Percentiles rank a stretch among this genome's conserved stretches.
phyloP scores from a whole-genome alignment of 2,329 filamentous ascomycete species.

The Trichophaea hybrida region DNA sequence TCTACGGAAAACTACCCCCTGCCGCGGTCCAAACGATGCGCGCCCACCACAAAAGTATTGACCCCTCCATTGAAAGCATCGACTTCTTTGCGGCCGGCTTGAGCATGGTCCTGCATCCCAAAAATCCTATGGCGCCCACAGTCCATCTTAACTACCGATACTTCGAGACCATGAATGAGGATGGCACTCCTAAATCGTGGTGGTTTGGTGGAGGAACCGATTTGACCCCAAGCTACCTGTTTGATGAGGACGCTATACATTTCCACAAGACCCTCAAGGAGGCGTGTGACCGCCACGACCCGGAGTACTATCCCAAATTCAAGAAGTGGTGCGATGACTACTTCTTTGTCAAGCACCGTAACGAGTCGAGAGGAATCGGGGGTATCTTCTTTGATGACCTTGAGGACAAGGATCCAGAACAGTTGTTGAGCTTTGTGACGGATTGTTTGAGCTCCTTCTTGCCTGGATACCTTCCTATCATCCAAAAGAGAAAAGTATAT shows the following conservation, averaged over 20 bases:
- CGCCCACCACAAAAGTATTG: slow-evolving; percentile 83
- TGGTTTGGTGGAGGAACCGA: slow-evolving; percentile 97
- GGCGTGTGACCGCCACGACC: slow-evolving; percentile 85
- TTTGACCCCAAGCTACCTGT: slow-evolving; percentile 82
- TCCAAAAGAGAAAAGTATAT: slow-evolving; percentile 62
- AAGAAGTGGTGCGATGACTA: slow-evolving; percentile 99
- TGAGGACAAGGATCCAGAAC: slow-evolving; percentile 74
- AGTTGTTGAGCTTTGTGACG: slow-evolving; percentile 77
- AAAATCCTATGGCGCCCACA: slow-evolving; percentile 92
- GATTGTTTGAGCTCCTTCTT: slow-evolving; percentile 77
- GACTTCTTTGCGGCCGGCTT: slow-evolving; percentile 93
- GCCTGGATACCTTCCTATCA: slow-evolving; percentile 78
- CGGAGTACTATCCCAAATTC: slow-evolving; percentile 80
- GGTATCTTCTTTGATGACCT: slow-evolving; percentile 99
- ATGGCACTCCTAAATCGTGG: slow-evolving; percentile 74
- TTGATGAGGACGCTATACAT: slow-evolving; percentile 91
- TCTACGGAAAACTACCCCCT: slow-evolving; percentile 80
- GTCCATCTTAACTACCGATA: slow-evolving; percentile 98
- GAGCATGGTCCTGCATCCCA: slow-evolving; percentile 82
- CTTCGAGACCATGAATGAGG: slow-evolving; percentile 83
- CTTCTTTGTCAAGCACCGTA: slow-evolving; percentile 84
- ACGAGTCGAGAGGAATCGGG: slow-evolving; percentile 73
- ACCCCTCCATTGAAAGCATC: slow-evolving; percentile 60
- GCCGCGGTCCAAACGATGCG: slow-evolving; percentile 86
- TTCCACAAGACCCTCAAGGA: slow-evolving; percentile 92